phyloP scores from a whole-genome alignment of 169 alveolate genomes.

The Plasmodium inui region DNA sequence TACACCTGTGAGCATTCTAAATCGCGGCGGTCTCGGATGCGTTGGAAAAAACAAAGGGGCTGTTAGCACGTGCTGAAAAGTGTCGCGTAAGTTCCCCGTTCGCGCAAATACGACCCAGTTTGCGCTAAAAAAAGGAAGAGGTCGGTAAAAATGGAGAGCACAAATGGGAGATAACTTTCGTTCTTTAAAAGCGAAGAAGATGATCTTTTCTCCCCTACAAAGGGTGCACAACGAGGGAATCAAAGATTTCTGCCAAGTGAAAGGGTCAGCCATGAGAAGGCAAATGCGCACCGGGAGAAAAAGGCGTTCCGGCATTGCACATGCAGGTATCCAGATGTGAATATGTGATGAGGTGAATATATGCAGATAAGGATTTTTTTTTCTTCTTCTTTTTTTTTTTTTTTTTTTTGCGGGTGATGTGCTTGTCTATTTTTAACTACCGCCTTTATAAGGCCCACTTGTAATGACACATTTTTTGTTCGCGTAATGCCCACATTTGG shows the following conservation, averaged over 20 bases:
- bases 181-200: neutral
- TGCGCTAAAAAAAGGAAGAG: slow-evolving; percentile 4
- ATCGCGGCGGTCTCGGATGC: neutral
- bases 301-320: neutral
- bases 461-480: neutral
- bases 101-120: neutral
- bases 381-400: neutral
- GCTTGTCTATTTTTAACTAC: neutral
- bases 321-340: neutral
- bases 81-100: neutral
- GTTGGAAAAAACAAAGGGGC: neutral
- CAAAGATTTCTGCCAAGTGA: neutral
- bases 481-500: neutral
- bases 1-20: neutral
- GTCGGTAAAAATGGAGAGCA: neutral
- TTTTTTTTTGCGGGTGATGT: neutral
- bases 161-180: neutral
- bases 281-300: neutral
- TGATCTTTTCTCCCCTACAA: neutral
- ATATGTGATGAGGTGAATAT: neutral
- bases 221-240: neutral
- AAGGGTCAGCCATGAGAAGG: neutral
- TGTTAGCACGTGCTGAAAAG: neutral
- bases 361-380: neutral
- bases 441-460: neutral